phyloP scores from a whole-genome alignment of 768 basidiomycete species.

The Tulasnella sp. region DNA sequence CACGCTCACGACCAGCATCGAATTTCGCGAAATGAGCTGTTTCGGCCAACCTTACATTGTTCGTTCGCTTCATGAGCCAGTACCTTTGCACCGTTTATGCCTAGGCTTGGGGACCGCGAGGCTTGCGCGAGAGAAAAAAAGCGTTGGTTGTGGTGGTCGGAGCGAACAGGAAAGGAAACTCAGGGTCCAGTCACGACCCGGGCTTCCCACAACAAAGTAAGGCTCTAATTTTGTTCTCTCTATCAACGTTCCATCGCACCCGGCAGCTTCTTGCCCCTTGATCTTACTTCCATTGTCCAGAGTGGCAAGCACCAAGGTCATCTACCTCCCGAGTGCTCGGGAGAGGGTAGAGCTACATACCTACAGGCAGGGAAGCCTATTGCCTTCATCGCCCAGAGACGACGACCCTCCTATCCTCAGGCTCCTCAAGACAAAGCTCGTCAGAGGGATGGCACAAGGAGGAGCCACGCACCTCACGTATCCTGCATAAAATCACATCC shows the following conservation, averaged over 20 bases:
- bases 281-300: background rate
- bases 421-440: background rate
- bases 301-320: background rate
- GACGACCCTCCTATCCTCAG: background rate
- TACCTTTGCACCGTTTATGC: too few species aligned
- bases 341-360: background rate
- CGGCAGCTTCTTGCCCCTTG: background rate
- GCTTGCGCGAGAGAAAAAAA: background rate
- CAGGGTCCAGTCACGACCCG: background rate
- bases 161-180: background rate
- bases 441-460: background rate
- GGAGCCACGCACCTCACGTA: background rate
- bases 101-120: background rate
- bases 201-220: background rate
- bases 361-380: background rate
- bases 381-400: background rate
- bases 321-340: background rate
- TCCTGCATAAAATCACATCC: background rate
- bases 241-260: background rate
- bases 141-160: background rate
- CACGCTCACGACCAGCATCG: background rate
- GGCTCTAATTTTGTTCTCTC: background rate
- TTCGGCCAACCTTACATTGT: background rate
- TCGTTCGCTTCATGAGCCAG: background rate
- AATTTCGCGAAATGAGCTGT: background rate